Evolutionary conservation across 768 basidiomycete genomes (phyloP).

Genomic region (Punctularia strigosozonata): DNA sequence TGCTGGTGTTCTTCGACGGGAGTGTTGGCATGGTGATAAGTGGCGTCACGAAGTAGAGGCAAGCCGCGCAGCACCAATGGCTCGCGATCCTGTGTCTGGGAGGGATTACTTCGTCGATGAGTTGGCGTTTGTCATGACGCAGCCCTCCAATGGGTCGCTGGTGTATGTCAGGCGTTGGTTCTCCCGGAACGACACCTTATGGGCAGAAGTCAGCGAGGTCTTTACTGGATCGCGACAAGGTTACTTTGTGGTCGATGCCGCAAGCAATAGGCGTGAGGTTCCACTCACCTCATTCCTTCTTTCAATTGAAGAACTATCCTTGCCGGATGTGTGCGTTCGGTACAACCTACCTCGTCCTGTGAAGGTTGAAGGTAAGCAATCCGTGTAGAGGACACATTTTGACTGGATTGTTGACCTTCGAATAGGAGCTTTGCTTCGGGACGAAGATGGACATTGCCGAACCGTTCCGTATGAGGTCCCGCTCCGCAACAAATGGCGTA

Average conservation of each 20-base stretch:
- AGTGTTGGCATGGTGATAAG: slow-evolving; percentile 3
- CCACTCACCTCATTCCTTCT: background rate
- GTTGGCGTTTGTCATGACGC: slow-evolving; percentile 2
- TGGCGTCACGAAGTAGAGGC: slow-evolving; percentile 1
- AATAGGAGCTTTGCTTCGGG: too few relatives aligned
- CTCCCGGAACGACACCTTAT: background rate
- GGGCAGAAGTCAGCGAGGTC: background rate
- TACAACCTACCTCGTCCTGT: background rate
- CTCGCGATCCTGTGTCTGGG: slow-evolving; percentile 2
- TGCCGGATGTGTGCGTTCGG: background rate
- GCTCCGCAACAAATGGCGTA: slow-evolving; percentile 8
- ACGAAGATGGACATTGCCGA: too few relatives aligned
- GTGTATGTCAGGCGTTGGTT: too few relatives aligned
- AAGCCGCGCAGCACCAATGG: slow-evolving; percentile 5
- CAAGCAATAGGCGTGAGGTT: background rate
- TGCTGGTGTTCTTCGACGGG: background rate
- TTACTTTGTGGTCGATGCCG: background rate
- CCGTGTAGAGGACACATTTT: too few relatives aligned
- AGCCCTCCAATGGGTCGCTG: too few relatives aligned
- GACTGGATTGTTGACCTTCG: too few relatives aligned
- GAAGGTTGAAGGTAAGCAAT: background rate
- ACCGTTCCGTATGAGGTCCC: too few relatives aligned
- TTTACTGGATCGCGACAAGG: background rate
- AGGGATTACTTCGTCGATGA: slow-evolving; percentile 11
- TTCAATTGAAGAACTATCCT: background rate